Evolutionary conservation across 257 asterid genomes (phyloP).

Genomic region (Voacanga thouarsii): DNA sequence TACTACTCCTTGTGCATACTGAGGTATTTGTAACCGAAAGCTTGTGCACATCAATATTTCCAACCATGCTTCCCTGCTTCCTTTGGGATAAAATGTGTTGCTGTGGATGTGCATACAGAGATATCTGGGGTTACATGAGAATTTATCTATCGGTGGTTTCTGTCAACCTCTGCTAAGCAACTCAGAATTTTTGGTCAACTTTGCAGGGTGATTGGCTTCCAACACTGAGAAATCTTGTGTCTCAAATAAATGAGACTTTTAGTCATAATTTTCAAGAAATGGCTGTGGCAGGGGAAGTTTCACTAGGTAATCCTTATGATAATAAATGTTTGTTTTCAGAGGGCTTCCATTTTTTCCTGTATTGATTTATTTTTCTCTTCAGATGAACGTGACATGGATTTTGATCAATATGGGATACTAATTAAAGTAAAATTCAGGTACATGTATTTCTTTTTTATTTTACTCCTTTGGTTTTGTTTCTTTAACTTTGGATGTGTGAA

Average conservation of each 20-base stretch:
- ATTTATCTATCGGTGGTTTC: conserved; percentile 8
- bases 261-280: conserved; percentile 89
- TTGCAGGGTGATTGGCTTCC: conserved; percentile 91
- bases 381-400: conserved; percentile 87
- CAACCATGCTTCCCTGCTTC: conserved; percentile 1
- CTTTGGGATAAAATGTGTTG: not conserved
- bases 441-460: conserved; percentile 12
- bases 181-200: conserved; percentile 20
- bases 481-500: not conserved
- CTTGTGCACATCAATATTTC: not conserved
- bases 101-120: not conserved
- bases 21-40: not conserved
- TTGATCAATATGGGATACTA: conserved; percentile 82
- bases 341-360: conserved; percentile 11
- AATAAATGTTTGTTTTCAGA: conserved; percentile 13
- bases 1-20: not conserved
- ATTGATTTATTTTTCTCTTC: conserved; percentile 25
- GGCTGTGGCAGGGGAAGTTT: conserved; percentile 99
- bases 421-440: conserved; percentile 97
- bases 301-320: conserved; percentile 51
- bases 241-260: conserved; percentile 76
- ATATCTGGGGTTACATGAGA: not conserved
- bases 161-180: conserved; percentile 16
- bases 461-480: not conserved
- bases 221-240: conserved; percentile 69